These are phyloP conservation scores for Neurospora cerealis DNA, from an alignment of 495 filamentous ascomycete species.

Conservation along the genomic window DNA sequence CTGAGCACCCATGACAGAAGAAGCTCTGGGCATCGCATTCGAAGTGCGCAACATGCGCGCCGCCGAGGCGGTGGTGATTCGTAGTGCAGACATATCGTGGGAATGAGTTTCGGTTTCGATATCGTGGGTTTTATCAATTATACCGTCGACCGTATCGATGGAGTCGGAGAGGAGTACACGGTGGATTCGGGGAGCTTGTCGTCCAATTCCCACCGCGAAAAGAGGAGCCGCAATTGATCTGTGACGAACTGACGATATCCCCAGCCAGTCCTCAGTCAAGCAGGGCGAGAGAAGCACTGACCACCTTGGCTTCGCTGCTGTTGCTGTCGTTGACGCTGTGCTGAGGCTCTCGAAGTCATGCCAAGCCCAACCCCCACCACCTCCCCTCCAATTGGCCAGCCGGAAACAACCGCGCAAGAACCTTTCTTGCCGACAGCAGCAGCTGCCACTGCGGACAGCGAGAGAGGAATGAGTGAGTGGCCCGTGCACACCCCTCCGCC, in stretches of 20 bases:
- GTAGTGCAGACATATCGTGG: slow-evolving; percentile 36
- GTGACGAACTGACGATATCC: slow-evolving; percentile 2
- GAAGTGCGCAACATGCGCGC: slow-evolving; percentile 31
- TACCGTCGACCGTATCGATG: neutral
- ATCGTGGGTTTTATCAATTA: neutral
- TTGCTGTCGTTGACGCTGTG: slow-evolving; percentile 4
- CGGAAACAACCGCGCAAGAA: slow-evolving; percentile 26
- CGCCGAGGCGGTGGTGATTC: slow-evolving; percentile 24
- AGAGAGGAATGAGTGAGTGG: too few relatives aligned
- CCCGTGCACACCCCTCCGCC: slow-evolving; percentile 6
- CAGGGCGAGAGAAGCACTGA: neutral
- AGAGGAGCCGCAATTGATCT: neutral
- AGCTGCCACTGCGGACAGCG: too few relatives aligned
- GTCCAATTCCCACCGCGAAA: neutral
- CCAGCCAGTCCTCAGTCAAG: neutral
- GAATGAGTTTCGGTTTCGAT: neutral
- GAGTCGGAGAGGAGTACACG: neutral
- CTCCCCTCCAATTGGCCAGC: slow-evolving; percentile 8
- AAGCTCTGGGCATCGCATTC: neutral
- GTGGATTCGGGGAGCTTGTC: neutral
- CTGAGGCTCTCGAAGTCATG: slow-evolving; percentile 2
- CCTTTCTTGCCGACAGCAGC: slow-evolving; percentile 20
- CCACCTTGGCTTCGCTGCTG: neutral
- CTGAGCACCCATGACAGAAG: slow-evolving; percentile 9
- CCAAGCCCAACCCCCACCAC: slow-evolving; percentile 7